Conservation (phyloP, 2,329 filamentous ascomycete genomes). For the Fusarium veterinarium region DNA sequence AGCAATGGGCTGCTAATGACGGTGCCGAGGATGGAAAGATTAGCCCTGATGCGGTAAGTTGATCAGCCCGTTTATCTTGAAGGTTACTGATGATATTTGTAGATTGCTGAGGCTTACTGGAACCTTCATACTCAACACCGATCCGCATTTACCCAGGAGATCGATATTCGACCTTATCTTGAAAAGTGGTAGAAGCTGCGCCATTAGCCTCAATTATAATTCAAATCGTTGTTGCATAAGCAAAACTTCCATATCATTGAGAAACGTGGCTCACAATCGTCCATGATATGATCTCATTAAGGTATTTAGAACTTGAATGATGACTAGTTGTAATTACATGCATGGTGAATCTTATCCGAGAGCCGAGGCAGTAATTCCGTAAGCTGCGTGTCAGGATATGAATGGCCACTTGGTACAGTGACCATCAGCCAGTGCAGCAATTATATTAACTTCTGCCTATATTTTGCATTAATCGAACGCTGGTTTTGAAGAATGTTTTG, state of each 20-base stretch:
- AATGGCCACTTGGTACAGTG: not conserved
- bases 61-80: no score
- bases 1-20: constrained; percentile 59
- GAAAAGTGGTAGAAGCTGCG: constrained; percentile 78
- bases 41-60: constrained; percentile 76
- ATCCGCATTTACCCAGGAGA: constrained; percentile 83
- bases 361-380: no score
- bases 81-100: constrained; percentile 1
- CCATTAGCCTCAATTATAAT: no score
- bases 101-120: constrained; percentile 93
- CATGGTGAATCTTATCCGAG: no score
- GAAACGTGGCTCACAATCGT: not conserved
- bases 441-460: no score
- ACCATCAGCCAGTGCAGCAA: not conserved
- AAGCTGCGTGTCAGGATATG: not conserved
- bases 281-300: not conserved
- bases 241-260: rapidly evolving
- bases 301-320: no score
- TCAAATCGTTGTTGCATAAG: not conserved
- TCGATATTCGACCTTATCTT: constrained; percentile 82
- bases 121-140: constrained; percentile 82
- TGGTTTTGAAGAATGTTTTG: no score
- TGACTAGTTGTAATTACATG: no score
- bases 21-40: constrained; percentile 72
- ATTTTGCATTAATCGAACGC: no score